These are phyloP conservation scores for Colletotrichum caudatum DNA, from an alignment of 2,329 filamentous ascomycete species.

Conservation along the genomic window DNA sequence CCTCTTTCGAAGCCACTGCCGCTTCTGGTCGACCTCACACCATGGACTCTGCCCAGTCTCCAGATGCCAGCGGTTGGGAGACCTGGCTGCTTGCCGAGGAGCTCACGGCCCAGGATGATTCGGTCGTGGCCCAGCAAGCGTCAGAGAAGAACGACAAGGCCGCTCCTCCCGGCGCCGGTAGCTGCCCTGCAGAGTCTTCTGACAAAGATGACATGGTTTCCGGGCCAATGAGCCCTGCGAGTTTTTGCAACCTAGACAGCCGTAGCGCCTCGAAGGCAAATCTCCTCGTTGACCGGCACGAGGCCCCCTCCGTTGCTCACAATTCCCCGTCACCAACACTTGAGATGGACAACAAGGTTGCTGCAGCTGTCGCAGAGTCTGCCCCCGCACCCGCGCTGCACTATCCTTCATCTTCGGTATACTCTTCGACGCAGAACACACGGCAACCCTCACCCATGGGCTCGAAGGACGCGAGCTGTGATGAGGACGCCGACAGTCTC, in stretches of 20 bases:
- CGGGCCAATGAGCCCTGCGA: not conserved
- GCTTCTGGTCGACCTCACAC: not conserved
- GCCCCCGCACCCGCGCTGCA: not conserved
- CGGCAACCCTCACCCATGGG: slow-evolving; percentile 5
- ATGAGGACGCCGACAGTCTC: slow-evolving; percentile 38
- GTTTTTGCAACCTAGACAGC: not conserved
- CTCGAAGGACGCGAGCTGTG: slow-evolving; percentile 14
- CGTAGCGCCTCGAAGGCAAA: not conserved
- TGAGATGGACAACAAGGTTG: not conserved
- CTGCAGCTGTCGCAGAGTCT: not conserved
- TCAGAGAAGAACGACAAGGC: not conserved
- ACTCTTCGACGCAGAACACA: slow-evolving; percentile 33
- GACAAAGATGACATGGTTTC: not conserved
- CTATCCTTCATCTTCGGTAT: slow-evolving; percentile 36
- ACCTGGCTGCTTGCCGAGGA: slow-evolving; percentile 38
- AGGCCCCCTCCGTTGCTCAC: not conserved
- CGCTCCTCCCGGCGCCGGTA: not conserved
- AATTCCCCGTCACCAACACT: not conserved
- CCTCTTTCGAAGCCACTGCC: not conserved
- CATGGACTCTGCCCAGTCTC: slow-evolving; percentile 29
- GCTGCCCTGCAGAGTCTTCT: not conserved
- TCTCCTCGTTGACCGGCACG: not conserved
- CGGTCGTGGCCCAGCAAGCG: not conserved
- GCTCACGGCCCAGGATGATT: slow-evolving; percentile 15
- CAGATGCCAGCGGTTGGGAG: slow-evolving; percentile 21